Conservation (phyloP, 2,329 filamentous ascomycete genomes). For the Decorospora gaudefroyi region DNA sequence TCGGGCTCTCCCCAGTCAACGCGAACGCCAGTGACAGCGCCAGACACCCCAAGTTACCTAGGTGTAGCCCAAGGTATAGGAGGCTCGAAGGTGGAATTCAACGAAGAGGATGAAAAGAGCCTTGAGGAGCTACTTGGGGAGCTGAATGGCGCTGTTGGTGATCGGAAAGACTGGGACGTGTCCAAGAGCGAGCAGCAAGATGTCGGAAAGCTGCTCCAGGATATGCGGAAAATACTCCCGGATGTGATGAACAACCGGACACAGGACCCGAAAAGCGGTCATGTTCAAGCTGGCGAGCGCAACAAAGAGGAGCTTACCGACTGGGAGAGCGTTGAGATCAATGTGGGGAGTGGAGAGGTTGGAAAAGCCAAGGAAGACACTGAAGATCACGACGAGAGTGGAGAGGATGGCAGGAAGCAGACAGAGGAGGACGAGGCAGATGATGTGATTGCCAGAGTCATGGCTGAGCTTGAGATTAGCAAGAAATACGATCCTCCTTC, state of each 20-base stretch:
- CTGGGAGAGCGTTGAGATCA: constrained; percentile 42
- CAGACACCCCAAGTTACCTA: constrained; percentile 43
- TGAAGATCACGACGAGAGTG: constrained; percentile 24
- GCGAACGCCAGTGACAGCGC: constrained; percentile 34
- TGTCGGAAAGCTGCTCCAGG: constrained; percentile 49
- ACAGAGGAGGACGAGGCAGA: constrained; percentile 50
- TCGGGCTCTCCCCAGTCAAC: constrained; percentile 34
- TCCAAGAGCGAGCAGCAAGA: constrained; percentile 48
- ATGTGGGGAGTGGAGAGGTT: constrained; percentile 32
- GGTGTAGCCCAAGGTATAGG: constrained; percentile 39
- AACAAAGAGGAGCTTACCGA: constrained; percentile 29
- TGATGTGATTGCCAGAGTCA: constrained; percentile 53
- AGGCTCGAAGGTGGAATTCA: constrained; percentile 31
- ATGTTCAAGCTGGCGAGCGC: constrained; percentile 4
- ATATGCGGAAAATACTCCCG: constrained; percentile 50
- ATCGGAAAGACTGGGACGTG: constrained; percentile 49
- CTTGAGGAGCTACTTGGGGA: constrained; percentile 55
- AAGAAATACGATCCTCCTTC: constrained; percentile 45
- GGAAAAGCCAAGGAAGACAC: constrained; percentile 24
- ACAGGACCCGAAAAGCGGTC: constrained; percentile 6
- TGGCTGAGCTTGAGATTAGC: constrained; percentile 54
- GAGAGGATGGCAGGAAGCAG: constrained; percentile 27
- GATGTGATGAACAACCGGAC: constrained; percentile 29
- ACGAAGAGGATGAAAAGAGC: constrained; percentile 51
- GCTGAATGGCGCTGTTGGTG: constrained; percentile 37